Conservation (phyloP, 2,329 filamentous ascomycete species). For the Albophoma yamanashiensis region DNA sequence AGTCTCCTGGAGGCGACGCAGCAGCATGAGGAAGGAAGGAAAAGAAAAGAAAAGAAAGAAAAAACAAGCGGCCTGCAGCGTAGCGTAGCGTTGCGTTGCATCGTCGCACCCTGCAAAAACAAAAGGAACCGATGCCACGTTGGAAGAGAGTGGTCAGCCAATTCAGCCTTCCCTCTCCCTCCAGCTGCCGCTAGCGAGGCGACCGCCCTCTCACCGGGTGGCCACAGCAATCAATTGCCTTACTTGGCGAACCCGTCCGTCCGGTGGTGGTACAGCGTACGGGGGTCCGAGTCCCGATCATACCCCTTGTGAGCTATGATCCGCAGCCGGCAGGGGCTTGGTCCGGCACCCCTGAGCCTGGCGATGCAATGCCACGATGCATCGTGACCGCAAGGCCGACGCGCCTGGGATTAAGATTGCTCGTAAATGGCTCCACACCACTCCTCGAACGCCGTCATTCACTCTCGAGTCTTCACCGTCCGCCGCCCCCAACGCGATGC, state of each 20-base stretch:
- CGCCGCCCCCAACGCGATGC: background rate
- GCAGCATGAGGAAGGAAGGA: background rate
- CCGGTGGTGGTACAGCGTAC: background rate
- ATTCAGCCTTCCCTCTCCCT: background rate
- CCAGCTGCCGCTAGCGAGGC: background rate
- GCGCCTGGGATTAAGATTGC: background rate
- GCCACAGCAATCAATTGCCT: background rate
- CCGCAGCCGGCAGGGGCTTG: background rate
- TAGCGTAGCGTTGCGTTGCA: background rate
- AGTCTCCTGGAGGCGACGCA: background rate
- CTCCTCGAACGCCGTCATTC: background rate
- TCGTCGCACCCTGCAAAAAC: background rate
- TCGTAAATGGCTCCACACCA: background rate
- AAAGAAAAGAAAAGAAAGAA: background rate
- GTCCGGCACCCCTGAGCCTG: background rate
- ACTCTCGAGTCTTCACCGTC: background rate
- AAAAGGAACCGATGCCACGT: background rate
- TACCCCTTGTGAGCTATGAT: background rate
- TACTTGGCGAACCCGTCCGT: background rate
- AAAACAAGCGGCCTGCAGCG: background rate
- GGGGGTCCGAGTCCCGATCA: background rate
- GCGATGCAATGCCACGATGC: background rate
- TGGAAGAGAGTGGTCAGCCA: background rate
- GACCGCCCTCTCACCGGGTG: background rate
- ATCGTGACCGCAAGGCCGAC: background rate